Evolutionary conservation across 2,329 filamentous ascomycete species (phyloP), one percentile per base, ranked within the genome.

Genomic region (Aspergillus hiratsukae): DNA sequence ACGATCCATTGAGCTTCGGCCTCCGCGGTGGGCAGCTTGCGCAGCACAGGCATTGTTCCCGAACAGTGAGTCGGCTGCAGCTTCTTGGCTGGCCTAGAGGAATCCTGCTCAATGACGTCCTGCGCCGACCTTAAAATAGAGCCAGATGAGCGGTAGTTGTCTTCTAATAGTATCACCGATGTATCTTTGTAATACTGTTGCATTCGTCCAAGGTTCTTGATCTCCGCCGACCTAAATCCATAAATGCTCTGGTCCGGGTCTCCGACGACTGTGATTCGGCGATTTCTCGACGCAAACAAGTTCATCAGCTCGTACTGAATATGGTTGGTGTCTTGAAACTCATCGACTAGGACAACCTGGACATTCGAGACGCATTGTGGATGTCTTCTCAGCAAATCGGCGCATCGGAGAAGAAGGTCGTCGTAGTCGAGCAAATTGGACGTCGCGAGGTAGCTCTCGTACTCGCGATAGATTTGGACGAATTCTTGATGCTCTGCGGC

Each of bases 171-270:
- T 48, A 97, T 85, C 56, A 94, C 88, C 4, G 91, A 82, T 0
- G 91, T 94, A 27, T 88, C 83, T 0, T 87, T 87, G 67, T 89
- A 97, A 57, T 90, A 86, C 45, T 79, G 78, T 52, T 91, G 83
- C 79, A 99, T 86, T 2, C 89, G 85, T 61, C 84, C 83, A 49
- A 97, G 80, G 66, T 97, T 99, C 69, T 88, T 88, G 64, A 93
- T 90, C 72, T 99, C 93, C 9, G 94, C 93, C 7, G 91, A 92
- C 21, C 93, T 87, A 81, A 95, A 99, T 21, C 93, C 90, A 70
- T 97, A 99, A 56, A 99, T 99, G 71, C 92, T 97, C 73, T 99
- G 93, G 71, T 99, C 94, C 0, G 94, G 93, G 69, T 99, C 93
- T 35, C 93, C 94, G 4, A 99, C 94, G 58, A 97, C 90, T 0